Evolutionary conservation across 805 yeast genomes (phyloP), one percentile per base, ranked within the genome.

Genomic region (Starmerella tilneyi): DNA sequence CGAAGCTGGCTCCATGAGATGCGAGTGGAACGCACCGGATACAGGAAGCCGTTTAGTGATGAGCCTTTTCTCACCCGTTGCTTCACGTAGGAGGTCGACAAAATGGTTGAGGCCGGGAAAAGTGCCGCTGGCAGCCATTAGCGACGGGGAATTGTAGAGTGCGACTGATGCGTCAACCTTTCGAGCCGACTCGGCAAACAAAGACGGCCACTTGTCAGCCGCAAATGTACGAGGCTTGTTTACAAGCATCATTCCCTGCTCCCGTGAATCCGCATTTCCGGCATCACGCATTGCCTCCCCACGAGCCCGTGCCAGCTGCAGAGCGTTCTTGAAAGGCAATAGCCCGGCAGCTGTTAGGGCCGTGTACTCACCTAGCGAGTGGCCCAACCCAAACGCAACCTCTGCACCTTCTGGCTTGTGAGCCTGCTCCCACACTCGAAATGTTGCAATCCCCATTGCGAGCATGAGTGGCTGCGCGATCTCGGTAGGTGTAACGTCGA

Each of bases 401-500:
- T 51, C 46, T 13, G 15, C 9, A 5, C 8, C 12, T 9, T 27
- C 33, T 3, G 29, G 28, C 22, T 19, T 17, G 3, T 9, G 2
- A 7, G 20, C 22, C 5, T 17, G 41, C 27, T 41, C n/a, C 43
- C 52, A 42, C 6, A 56, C 53, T 16, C 59, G 52, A 47, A 52
- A 54, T 9, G 64, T 57, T 4, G 67, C 57, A 41, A 56, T 61
- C 20, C 74, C 64, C 4, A 74, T 59, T 2, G 71, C 62, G 24
- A 74, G 58, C 9, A 74, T 68, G 20, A 77, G 70, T 3, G 79
- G 79, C 62, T 75, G 80, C 19, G 78, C 77, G 53, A 70, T 63
- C 33, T 68, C 60, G 0, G 77, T 73, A 22, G 59, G 50, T 21
- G 54, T 57, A 32, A 63, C 52, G 31, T 57, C 48, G 9, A n/a